Conservation (phyloP, 2,329 filamentous ascomycete species). For the Fusarium dlaminii region DNA sequence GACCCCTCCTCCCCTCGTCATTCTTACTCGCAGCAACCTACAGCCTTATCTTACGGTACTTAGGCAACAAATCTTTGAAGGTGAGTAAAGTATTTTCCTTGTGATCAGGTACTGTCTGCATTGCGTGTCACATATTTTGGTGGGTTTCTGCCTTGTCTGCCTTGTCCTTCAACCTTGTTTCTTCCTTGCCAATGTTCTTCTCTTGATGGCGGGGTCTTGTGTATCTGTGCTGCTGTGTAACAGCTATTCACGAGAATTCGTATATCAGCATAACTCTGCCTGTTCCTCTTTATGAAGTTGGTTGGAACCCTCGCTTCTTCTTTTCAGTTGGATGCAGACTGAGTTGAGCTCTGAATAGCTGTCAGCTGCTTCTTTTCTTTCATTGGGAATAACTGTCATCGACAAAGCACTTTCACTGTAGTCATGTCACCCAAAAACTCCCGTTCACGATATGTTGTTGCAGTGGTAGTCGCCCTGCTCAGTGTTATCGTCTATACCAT, state of each 20-base stretch:
- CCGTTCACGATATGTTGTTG: constrained; percentile 17
- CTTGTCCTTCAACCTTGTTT: constrained; percentile 9
- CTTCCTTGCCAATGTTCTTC: not conserved
- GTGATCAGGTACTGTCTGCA: constrained; percentile 30
- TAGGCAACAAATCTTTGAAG: constrained; percentile 36
- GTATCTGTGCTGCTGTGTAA: constrained; percentile 16
- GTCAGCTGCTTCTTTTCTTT: not conserved
- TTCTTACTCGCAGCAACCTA: constrained; percentile 37
- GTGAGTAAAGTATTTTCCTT: constrained; percentile 38
- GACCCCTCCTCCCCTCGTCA: constrained; percentile 37
- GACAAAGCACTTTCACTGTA: constrained; percentile 2
- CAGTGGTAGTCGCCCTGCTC: constrained; percentile 38
- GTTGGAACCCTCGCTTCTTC: not conserved
- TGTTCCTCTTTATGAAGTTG: not conserved
- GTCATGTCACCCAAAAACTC: constrained; percentile 18
- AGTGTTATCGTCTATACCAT: constrained; percentile 23
- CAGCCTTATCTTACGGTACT: constrained; percentile 20
- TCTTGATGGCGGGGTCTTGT: constrained; percentile 26
- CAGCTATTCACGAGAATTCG: constrained; percentile 17
- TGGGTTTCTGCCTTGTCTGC: constrained; percentile 31
- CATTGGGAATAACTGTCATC: not conserved
- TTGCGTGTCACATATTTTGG: constrained; percentile 12
- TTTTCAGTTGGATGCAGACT: not conserved
- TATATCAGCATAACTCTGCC: constrained; percentile 16
- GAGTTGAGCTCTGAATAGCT: not conserved